These are phyloP conservation scores for Pyrenula aspistea DNA, from an alignment of 495 filamentous ascomycete species.

Conservation along the genomic window DNA sequence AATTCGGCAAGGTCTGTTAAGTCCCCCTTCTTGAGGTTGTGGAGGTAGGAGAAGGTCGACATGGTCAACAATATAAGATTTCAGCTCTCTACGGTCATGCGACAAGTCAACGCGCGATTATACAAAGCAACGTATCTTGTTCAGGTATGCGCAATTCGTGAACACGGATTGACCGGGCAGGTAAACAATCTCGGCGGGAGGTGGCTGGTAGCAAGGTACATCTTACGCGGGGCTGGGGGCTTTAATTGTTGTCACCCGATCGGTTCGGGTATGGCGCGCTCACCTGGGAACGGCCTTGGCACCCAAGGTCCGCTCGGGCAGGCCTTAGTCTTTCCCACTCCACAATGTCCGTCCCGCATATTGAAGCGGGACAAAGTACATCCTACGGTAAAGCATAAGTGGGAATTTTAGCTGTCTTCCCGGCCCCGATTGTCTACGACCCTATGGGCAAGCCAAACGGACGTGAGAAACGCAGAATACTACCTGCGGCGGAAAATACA, in stretches of 20 bases:
- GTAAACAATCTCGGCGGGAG: background rate
- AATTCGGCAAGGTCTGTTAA: slow-evolving; percentile 62
- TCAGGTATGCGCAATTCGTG: too few species aligned
- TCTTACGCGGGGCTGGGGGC: background rate
- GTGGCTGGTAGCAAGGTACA: background rate
- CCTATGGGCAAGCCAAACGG: too few species aligned
- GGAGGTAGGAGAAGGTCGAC: slow-evolving; percentile 59
- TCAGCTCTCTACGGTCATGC: background rate
- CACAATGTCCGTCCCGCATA: too few species aligned
- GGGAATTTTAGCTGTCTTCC: too few species aligned
- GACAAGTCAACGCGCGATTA: background rate
- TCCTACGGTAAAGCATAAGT: too few species aligned
- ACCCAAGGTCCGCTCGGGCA: background rate
- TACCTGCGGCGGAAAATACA: too few species aligned
- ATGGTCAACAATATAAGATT: slow-evolving; percentile 24
- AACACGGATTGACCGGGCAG: too few species aligned
- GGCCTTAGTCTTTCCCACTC: too few species aligned
- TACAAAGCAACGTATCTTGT: background rate
- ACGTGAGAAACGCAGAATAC: too few species aligned
- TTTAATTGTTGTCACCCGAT: background rate
- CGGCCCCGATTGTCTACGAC: too few species aligned
- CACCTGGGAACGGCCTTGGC: background rate
- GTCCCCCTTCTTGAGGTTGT: slow-evolving; percentile 73
- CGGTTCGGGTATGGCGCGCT: background rate
- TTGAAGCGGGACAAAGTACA: too few species aligned